phyloP scores from a whole-genome alignment of 2,329 filamentous ascomycete genomes.

The Cercospora beticola region DNA sequence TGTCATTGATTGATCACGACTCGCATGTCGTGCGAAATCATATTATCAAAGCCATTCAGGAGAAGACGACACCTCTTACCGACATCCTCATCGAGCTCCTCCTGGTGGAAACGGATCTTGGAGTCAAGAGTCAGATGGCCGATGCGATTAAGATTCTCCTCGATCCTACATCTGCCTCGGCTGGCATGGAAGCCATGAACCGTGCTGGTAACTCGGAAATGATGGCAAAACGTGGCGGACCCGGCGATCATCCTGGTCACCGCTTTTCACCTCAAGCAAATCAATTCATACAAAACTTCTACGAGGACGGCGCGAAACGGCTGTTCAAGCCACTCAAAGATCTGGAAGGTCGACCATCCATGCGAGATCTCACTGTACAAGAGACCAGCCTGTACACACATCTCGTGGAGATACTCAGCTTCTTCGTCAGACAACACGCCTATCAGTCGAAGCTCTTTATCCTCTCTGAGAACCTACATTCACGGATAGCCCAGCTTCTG shows the following conservation, averaged over 20 bases:
- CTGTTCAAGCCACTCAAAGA: slow-evolving; percentile 85
- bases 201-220: slow-evolving; percentile 65
- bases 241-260: slow-evolving; percentile 22
- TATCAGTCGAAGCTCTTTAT: slow-evolving; percentile 87
- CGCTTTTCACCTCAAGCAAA: slow-evolving; percentile 66
- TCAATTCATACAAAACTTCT: slow-evolving; percentile 82
- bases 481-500: slow-evolving; percentile 79
- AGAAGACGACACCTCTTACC: slow-evolving; percentile 80
- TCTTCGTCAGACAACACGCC: slow-evolving; percentile 87
- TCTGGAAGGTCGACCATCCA: slow-evolving; percentile 61
- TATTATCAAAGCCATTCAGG: slow-evolving; percentile 86
- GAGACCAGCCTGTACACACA: slow-evolving; percentile 90
- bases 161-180: slow-evolving; percentile 65
- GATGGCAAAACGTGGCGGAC: slow-evolving; percentile 56
- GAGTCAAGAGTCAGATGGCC: slow-evolving; percentile 91
- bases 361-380: slow-evolving; percentile 66
- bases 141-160: slow-evolving; percentile 93
- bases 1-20: slow-evolving; percentile 94
- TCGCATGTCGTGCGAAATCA: slow-evolving; percentile 90
- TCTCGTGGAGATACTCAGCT: slow-evolving; percentile 87
- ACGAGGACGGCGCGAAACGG: slow-evolving; percentile 79
- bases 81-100: slow-evolving; percentile 91
- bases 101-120: slow-evolving; percentile 85
- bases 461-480: slow-evolving; percentile 72
- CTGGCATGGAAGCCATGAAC: slow-evolving; percentile 60